These are phyloP conservation scores for Mucor circinelloides DNA, from an alignment of 371 early-diverging fungal species.

Conservation along the genomic window DNA sequence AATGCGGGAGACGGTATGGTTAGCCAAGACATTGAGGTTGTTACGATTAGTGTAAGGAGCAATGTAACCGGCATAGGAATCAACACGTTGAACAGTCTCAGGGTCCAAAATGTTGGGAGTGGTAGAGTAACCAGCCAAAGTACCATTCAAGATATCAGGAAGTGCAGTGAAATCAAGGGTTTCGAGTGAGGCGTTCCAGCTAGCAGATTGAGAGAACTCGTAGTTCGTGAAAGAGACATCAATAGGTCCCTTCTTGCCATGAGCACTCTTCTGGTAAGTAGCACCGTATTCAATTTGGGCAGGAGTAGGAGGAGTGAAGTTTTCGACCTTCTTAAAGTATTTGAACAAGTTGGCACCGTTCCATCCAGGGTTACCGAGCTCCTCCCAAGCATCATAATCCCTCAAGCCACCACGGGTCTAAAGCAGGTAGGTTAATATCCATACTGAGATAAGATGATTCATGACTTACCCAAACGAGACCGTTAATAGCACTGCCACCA, in stretches of 20 bases:
- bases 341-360: conserved; percentile 24
- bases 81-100: conserved; percentile 4
- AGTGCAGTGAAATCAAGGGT: conserved; percentile 5
- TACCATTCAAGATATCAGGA: conserved; percentile 14
- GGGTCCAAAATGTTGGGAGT: conserved; percentile 22
- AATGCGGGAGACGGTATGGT: conserved; percentile 15
- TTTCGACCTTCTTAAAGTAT: conserved; percentile 23
- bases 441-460: background rate
- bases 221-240: conserved; percentile 12
- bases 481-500: conserved; percentile 24
- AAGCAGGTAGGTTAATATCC: conserved; percentile 23
- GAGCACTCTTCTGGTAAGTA: background rate
- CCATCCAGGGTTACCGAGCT: conserved; percentile 33
- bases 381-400: conserved; percentile 42
- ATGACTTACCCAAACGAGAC: conserved; percentile 17
- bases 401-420: conserved; percentile 41
- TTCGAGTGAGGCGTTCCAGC: conserved; percentile 13
- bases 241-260: conserved; percentile 10
- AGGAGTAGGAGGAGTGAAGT: conserved; percentile 2
- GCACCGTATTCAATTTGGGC: conserved; percentile 15
- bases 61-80: conserved; percentile 17
- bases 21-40: conserved; percentile 9
- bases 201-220: conserved; percentile 17
- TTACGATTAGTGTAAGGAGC: background rate
- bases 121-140: conserved; percentile 17